phyloP scores from a whole-genome alignment of 2,329 filamentous ascomycete species.

The Sporothrix luriei region DNA sequence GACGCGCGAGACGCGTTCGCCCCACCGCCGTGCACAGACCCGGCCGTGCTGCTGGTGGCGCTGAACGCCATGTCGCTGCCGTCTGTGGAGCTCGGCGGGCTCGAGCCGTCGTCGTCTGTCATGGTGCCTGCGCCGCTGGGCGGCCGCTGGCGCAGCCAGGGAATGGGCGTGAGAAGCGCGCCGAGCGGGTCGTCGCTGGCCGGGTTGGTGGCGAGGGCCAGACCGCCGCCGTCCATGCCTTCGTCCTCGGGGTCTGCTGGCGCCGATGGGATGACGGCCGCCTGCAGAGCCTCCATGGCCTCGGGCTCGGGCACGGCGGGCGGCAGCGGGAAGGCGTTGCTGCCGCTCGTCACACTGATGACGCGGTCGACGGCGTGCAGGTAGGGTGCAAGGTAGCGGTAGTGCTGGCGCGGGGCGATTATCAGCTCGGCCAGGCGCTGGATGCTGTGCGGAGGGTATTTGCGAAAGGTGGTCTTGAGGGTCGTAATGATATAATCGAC shows the following conservation, averaged over 20 bases:
- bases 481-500: conserved; percentile 63
- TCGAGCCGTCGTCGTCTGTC: conserved; percentile 33
- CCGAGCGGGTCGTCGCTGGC: conserved; percentile 89
- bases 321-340: conserved; percentile 80
- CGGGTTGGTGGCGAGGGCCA: conserved; percentile 50
- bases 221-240: conserved; percentile 38
- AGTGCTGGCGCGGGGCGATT: conserved; percentile 73
- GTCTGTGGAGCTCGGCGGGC: conserved; percentile 33
- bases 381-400: conserved; percentile 79
- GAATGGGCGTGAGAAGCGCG: conserved; percentile 88
- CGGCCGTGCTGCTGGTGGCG: conserved; percentile 33
- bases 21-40: conserved; percentile 24
- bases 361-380: conserved; percentile 89
- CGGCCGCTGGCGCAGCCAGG: conserved; percentile 67
- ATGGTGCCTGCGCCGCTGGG: conserved; percentile 35
- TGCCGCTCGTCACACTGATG: conserved; percentile 82
- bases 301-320: conserved; percentile 63
- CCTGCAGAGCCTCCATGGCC: conserved; percentile 56
- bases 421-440: conserved; percentile 90
- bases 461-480: conserved; percentile 67
- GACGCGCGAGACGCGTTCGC: conserved; percentile 3
- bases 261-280: conserved; percentile 53
- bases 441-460: conserved; percentile 84
- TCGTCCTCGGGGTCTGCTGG: conserved; percentile 39
- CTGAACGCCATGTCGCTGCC: conserved; percentile 32